Base-by-base conservation (phyloP, 1,139 yeast species). In the Komagataea norvegica region DNA sequence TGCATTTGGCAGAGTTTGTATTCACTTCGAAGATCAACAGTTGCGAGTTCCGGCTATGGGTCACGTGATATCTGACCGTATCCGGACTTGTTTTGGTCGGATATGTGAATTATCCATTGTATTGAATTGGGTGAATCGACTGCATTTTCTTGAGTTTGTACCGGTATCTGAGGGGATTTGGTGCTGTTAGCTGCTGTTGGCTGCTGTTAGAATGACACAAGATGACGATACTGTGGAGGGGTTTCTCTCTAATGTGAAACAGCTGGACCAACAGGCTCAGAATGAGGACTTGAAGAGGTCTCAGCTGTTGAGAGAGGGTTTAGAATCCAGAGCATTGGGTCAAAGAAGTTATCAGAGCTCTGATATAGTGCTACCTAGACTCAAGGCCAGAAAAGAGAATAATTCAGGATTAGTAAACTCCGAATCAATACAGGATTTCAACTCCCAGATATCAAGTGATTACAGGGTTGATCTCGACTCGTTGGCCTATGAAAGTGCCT, bases 401-500 rank as follows among this genome's bases (percentile, higher is more conserved):
- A 13, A 5, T 6, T 10, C 8, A 13, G 25, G 22, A 15, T 36
- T 45, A 1, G 37, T 39, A 10, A 34, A 40, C 9, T 49, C 54
- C 1, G 47, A 47, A 5, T 44, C 52, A 4, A 35, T 36, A 11
- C 30, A 33, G 8, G 33, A 42, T 23, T 46, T 48, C 37, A 46
- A 48, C 16, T 31, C 43, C 2, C 33, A 41, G 5, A 35, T 44
- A 1, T 44, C 51, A 1, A 33, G 24, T 6, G 49, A 48, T 16
- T 44, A 49, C 31, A 31, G 48, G 20, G 34, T 48, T 7, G 40
- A 45, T 17, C 26, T 51, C 21, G 47, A 51, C 20, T 51, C 54
- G 6, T 43, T 61, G 31, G 54, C 55, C 0, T 61, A 55, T 33
- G 53, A 52, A 36, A 60, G 65, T 25, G 67, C 67, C 0, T 64